Conservation (phyloP, 768 basidiomycete species). For the Kwoniella shandongensis region DNA sequence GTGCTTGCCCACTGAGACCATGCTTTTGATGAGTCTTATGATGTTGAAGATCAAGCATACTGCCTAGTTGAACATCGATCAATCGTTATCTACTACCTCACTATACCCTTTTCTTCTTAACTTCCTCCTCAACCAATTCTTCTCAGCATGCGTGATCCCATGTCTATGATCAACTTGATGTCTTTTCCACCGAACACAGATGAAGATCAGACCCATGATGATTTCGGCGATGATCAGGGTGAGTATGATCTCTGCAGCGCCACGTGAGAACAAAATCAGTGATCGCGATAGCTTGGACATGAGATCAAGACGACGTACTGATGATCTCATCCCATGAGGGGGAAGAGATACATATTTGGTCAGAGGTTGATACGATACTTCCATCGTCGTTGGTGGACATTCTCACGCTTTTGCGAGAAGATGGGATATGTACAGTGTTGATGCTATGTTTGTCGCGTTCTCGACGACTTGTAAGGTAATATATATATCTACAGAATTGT, state of each 20-base stretch:
- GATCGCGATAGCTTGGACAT: constrained; percentile 5
- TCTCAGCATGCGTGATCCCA: not conserved
- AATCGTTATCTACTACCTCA: not conserved
- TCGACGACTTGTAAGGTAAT: too few relatives aligned
- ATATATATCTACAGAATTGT: too few relatives aligned
- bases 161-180: not conserved
- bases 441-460: too few relatives aligned
- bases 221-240: not conserved
- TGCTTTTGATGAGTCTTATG: too few relatives aligned
- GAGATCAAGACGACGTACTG: not conserved
- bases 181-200: not conserved
- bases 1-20: too few relatives aligned
- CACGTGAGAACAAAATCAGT: not conserved
- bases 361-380: too few relatives aligned
- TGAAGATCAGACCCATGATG: not conserved
- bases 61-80: not conserved
- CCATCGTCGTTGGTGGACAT: too few relatives aligned
- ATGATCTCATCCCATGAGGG: not conserved
- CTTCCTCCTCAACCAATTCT: constrained; percentile 2
- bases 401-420: too few relatives aligned
- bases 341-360: too few relatives aligned
- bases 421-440: too few relatives aligned
- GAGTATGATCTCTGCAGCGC: not conserved
- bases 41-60: not conserved
- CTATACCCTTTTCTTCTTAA: not conserved